These are phyloP conservation scores for Chlamydomonas asymmetrica DNA, from an alignment of 139 green algal species.

Conservation along the genomic window DNA sequence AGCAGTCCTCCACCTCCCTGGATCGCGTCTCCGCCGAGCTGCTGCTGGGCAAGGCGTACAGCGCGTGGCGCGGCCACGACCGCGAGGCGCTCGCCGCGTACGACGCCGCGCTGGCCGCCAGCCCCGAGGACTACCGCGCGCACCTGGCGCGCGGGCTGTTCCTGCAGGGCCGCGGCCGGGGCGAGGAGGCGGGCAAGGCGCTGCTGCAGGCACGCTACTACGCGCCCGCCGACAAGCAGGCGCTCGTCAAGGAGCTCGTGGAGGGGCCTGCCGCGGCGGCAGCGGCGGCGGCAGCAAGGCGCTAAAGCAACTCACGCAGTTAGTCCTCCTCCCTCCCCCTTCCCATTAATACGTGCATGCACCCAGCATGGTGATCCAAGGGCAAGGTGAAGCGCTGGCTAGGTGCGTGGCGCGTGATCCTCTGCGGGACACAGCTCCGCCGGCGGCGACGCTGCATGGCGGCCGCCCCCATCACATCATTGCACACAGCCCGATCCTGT, in stretches of 20 bases:
- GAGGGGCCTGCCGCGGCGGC: conserved; percentile 23
- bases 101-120: conserved; percentile 26
- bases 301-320: too few relatives aligned
- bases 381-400: too few relatives aligned
- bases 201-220: conserved; percentile 63
- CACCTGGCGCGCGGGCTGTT: conserved; percentile 62
- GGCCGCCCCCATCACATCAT: too few relatives aligned
- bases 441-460: too few relatives aligned
- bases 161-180: conserved; percentile 49
- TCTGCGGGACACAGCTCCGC: too few relatives aligned
- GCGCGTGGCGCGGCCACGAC: conserved; percentile 56
- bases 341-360: too few relatives aligned
- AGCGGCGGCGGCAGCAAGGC: too few relatives aligned
- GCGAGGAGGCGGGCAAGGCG: conserved; percentile 56
- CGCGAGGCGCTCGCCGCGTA: conserved; percentile 52
- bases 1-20: too few relatives aligned
- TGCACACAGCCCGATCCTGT: too few relatives aligned
- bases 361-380: too few relatives aligned
- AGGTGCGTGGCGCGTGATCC: too few relatives aligned
- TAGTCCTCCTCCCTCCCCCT: too few relatives aligned
- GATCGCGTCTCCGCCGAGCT: conserved; percentile 49
- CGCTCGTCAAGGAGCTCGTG: conserved; percentile 38
- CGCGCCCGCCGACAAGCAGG: conserved; percentile 47
- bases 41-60: conserved; percentile 55
- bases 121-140: conserved; percentile 47